phyloP scores from a whole-genome alignment of 768 basidiomycete species.

The Boletus edulis region DNA sequence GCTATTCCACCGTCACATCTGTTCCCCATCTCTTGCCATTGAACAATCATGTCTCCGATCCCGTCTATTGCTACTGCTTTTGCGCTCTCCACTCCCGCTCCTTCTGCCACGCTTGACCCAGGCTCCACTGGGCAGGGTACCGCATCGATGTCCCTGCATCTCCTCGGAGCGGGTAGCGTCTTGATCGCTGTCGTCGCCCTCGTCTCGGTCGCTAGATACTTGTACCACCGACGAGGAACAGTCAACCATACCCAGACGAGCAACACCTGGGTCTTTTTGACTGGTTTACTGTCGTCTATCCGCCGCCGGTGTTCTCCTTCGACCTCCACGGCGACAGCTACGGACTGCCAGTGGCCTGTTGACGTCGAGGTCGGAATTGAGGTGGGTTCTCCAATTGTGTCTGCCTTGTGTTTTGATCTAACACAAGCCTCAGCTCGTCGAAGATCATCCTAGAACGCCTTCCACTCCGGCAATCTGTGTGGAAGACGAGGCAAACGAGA shows the following conservation, averaged over 20 bases:
- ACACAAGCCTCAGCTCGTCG: slow-evolving; percentile 9
- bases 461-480: slow-evolving; percentile 17
- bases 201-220: slow-evolving; percentile 15
- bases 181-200: not conserved
- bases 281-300: slow-evolving; percentile 8
- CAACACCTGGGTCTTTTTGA: slow-evolving; percentile 9
- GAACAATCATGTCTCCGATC: no score
- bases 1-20: no score
- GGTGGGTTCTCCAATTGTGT: not conserved
- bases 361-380: slow-evolving; percentile 14
- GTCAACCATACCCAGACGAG: not conserved
- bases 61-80: no score
- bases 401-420: not conserved
- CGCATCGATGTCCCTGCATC: no score
- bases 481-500: slow-evolving; percentile 15
- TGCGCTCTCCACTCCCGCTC: not conserved
- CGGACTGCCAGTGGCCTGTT: not conserved
- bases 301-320: not conserved
- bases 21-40: no score
- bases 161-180: no score
- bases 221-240: slow-evolving; percentile 7
- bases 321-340: no score
- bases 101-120: no score
- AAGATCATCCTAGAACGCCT: slow-evolving; percentile 13
- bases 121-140: no score